Percentiles rank a stretch among this genome's conserved stretches.
These are phyloP conservation scores for Crithidia mellificae DNA, from an alignment of 208 protist genomes.

Conservation along the genomic window DNA sequence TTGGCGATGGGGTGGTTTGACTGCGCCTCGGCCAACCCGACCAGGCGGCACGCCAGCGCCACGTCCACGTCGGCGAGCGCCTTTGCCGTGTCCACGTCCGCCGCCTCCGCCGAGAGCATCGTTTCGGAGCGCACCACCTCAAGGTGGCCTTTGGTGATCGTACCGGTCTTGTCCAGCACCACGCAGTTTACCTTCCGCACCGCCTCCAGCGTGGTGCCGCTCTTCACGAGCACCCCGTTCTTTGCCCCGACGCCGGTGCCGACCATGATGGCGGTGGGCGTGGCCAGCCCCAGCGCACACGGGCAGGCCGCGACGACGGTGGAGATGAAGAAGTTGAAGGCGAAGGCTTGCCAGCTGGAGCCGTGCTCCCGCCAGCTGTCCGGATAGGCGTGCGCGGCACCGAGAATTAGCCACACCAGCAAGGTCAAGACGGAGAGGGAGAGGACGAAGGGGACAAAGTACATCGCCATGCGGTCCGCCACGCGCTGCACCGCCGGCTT, in stretches of 20 bases:
- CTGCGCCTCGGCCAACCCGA: conserved; percentile 60
- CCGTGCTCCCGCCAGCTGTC: conserved; percentile 46
- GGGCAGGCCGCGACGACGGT: conserved; percentile 97
- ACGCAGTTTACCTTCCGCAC: conserved; percentile 78
- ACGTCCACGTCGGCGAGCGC: conserved; percentile 11
- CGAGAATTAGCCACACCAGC: conserved; percentile 88
- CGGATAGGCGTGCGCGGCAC: conserved; percentile 62
- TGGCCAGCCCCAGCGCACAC: conserved; percentile 96
- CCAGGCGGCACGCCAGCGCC: conserved; percentile 23
- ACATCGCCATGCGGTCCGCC: conserved; percentile 86
- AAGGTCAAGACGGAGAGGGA: conserved; percentile 87
- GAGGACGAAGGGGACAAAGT: conserved; percentile 95
- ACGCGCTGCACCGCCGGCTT: conserved; percentile 95
- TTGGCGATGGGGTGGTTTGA: conserved; percentile 90
- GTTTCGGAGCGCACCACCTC: conserved; percentile 53
- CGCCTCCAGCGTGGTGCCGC: conserved; percentile 87
- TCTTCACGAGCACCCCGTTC: conserved; percentile 94
- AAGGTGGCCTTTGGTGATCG: conserved; percentile 93
- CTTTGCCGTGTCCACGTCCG: too few relatives aligned
- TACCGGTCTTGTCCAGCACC: conserved; percentile 98
- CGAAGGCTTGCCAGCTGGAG: conserved; percentile 66
- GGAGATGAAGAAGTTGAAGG: conserved; percentile 94
- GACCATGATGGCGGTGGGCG: conserved; percentile 97
- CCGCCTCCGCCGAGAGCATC: neutral
- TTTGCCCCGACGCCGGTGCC: conserved; percentile 94